Base-by-base conservation (phyloP, 2,329 filamentous ascomycete genomes). In the Aspergillus puulaauensis region DNA sequence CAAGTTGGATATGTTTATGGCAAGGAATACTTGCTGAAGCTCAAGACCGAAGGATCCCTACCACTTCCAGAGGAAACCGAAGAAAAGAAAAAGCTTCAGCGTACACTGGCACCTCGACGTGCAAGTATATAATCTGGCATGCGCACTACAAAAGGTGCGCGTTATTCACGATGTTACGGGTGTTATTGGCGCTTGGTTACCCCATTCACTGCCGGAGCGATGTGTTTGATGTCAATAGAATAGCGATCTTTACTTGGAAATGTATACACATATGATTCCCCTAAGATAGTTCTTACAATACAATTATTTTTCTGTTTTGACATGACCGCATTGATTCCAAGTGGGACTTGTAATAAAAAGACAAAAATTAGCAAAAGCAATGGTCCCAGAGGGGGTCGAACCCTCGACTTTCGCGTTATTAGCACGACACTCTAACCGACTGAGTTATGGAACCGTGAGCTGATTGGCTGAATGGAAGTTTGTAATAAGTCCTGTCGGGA, bases 1-100 rank as follows among this genome's bases (percentile, higher is more conserved):
- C 83, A 89, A 65, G 83, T 97, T 11, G 96, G 95, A 1, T 96
- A 96, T 75, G 82, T 84, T 54, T 99, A 88, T 70, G 95, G 92
- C 4, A 88, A 89, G 72, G 86, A 91, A 54, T 97, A 89, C 71
- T 75, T 99, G 63, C 85, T 86, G 53, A 83, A 87, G 65, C 78
- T 98, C 72, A 87, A 87, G 70, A 90, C 90, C 40, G 83, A 96
- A 67, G 93, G 93, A 0, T 83, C 89, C 40, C 76, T 99, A 63
- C 85, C 85, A 15, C 74, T 90, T 46, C 82, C 84, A 50, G 87
- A 89, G 68, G 88, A 90, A 78, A 88, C 86, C 19, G 89, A 90
- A 68, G 88, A 89, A 63, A 91, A 91, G 80, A 89, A 87, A 74
- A 88, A 87, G 27, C 75, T 93, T 68, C 82, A 89, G 66, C 83